These are phyloP conservation scores for Alternaria sp. DNA, from an alignment of 2,329 filamentous ascomycete species.

Conservation along the genomic window DNA sequence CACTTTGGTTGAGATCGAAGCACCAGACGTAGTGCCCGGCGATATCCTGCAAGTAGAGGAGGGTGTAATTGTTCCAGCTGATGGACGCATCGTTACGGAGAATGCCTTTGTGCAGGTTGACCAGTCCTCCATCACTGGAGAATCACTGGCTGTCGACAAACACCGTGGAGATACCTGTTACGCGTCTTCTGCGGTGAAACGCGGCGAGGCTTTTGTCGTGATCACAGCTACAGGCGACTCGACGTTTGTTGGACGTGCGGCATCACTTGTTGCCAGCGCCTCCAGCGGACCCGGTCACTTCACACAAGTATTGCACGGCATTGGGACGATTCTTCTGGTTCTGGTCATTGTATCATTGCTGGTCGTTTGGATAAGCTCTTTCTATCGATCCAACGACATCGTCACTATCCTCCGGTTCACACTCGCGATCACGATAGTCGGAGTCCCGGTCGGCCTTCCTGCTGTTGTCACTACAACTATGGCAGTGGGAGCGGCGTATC, in stretches of 20 bases:
- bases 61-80: constrained; percentile 89
- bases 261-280: constrained; percentile 83
- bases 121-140: constrained; percentile 90
- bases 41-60: constrained; percentile 92
- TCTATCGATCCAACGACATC: constrained; percentile 86
- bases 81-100: constrained; percentile 85
- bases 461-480: constrained; percentile 94
- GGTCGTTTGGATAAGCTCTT: constrained; percentile 84
- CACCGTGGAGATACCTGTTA: constrained; percentile 82
- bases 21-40: constrained; percentile 84
- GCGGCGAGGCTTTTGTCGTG: constrained; percentile 85
- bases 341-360: constrained; percentile 83
- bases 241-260: constrained; percentile 89
- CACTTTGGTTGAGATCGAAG: constrained; percentile 79
- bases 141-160: constrained; percentile 92
- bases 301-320: constrained; percentile 88
- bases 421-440: constrained; percentile 87
- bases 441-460: constrained; percentile 91
- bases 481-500: constrained; percentile 90
- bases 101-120: constrained; percentile 88
- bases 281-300: constrained; percentile 82
- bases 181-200: constrained; percentile 88
- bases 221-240: constrained; percentile 87
- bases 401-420: constrained; percentile 84
- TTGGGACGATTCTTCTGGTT: constrained; percentile 80